Evolutionary conservation across 148 eudicot genomes (phyloP), one percentile per base, ranked within the genome.

Genomic region (Nepenthes gracilis): DNA sequence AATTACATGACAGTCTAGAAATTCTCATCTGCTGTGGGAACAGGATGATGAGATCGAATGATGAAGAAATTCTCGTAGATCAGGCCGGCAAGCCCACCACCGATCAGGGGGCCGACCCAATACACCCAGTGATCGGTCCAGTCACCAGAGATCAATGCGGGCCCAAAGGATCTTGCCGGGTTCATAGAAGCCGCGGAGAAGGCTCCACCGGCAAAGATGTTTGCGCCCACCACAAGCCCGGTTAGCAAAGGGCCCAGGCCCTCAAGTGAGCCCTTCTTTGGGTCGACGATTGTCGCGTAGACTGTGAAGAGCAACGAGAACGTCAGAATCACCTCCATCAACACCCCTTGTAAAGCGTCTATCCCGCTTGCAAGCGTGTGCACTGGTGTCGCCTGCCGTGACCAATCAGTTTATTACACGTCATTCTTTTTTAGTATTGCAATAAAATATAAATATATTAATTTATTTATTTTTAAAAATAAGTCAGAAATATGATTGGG

Each of bases 131-230:
- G 88, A 38, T 88, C 86, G 13, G 94, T 80, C 94, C 96, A 92
- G 63, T 74, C 57, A 6, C 97, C 87, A 11, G 83, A 67, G 9
- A 85, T 82, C 12, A 92, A 68, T 12, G 97, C 93, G 1, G 97
- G 97, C 53, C 96, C 97, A 65, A 92, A 92, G 2, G 96, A 92
- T 48, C 96, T 75, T 14, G 96, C 97, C 1, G 97, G 97, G 90
- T 92, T 92, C 97, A 92, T 92, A 6, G 97, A 92, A 23, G 93
- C 97, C 33, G 85, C 89, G 0, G 96, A 82, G 76, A 88, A 81
- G 36, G 87, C 73, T 64, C 95, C 95, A 55, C 90, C 97, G 33
- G 97, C 94, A 72, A 90, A 76, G 47, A 86, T 80, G 62, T 90
- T 86, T 71, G 97, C 97, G 57, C 90, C 94, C 48, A 90, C 97